Percentiles rank a stretch among this genome's conserved stretches.
Evolutionary conservation across 441 rosid genomes (phyloP).

Genomic region (Viola pubescens): DNA sequence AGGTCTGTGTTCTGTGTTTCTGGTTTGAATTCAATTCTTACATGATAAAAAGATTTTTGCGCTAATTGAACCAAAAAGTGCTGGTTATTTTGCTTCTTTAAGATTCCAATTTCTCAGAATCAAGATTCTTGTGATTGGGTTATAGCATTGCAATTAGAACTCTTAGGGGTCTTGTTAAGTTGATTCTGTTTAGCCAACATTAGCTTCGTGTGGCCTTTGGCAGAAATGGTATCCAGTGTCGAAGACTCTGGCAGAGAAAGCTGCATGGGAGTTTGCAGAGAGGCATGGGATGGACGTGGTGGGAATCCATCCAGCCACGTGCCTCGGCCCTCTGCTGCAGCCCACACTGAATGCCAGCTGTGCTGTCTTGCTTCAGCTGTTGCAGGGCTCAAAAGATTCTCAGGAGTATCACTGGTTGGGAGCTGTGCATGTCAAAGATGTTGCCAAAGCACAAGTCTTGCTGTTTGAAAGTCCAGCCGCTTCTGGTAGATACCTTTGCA

Average conservation of each 20-base stretch:
- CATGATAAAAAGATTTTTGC: too few relatives aligned
- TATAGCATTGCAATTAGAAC: too few relatives aligned
- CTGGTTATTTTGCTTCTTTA: too few relatives aligned
- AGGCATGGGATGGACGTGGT: conserved; percentile 58
- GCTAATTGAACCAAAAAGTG: too few relatives aligned
- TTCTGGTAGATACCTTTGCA: conserved; percentile 72
- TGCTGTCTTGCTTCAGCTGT: conserved; percentile 54
- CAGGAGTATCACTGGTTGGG: conserved; percentile 86
- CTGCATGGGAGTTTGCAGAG: conserved; percentile 63
- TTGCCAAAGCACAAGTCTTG: conserved; percentile 60
- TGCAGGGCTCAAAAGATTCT: conserved; percentile 55
- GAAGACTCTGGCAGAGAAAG: conserved; percentile 78
- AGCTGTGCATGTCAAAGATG: conserved; percentile 71
- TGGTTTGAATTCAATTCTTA: too few relatives aligned
- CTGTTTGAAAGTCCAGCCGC: conserved; percentile 53
- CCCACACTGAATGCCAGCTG: conserved; percentile 75
- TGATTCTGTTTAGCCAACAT: neutral
- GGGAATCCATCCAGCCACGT: conserved; percentile 61
- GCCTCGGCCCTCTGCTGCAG: conserved; percentile 71
- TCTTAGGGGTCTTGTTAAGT: neutral
- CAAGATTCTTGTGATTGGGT: too few relatives aligned
- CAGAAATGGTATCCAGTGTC: conserved; percentile 86
- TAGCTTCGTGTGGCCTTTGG: neutral
- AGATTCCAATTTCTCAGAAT: too few relatives aligned
- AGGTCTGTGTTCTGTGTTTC: conserved; percentile 27